Base-by-base conservation (phyloP, 768 basidiomycete genomes). In the Leccinum subtestaceum region DNA sequence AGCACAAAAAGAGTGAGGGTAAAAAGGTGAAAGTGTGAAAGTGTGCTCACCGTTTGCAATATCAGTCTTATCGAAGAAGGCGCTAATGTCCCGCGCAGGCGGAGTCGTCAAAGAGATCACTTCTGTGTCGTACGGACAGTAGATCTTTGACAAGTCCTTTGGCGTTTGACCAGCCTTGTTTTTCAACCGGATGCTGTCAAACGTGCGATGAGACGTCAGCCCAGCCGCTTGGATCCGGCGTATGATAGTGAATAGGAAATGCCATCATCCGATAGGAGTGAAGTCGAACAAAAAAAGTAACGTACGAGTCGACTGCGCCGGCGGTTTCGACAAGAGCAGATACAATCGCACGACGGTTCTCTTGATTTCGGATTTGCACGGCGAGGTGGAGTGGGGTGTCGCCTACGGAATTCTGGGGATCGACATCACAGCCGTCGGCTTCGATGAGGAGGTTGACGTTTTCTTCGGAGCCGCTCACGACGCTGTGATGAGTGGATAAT, bases 301-400 rank as follows among this genome's bases (percentile, higher is more conserved):
- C 69, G 19, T 48, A 71, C 70, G 70, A 72, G 15, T 68, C 66
- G 1, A 53, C 1, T 4, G 70, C 70, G 12, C 64, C 70, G 0
- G 70, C 70, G 5, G 4, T 58, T 40, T 70, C 56, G 3, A 72
- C 63, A 13, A 72, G 69, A 23, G 50, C 25, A 4, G 23, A 60
- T n/a, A 74, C 66, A 46, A 72, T 67, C 15, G 36, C 63, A 21
- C 21, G 57, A 29, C 70, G 70, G 21, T 9, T 31, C 12, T 53
- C 31, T 3, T 25, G 49, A 50, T 69, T 56, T 23, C 38, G 21
- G 19, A 71, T 59, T 45, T 57, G 51, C 34, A 72, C 63, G 5
- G 72, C 71, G 45, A 72, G 61, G 36, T 74, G 63, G 25, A 72
- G 62, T 2, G 71, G 71, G 11, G 71, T 74, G 15, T 72, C 47